A percentile compares a stretch with the other conserved stretches of the same genome.
These are phyloP conservation scores for Noccaea caerulescens DNA, from an alignment of 345 rosid genomes.

Conservation along the genomic window DNA sequence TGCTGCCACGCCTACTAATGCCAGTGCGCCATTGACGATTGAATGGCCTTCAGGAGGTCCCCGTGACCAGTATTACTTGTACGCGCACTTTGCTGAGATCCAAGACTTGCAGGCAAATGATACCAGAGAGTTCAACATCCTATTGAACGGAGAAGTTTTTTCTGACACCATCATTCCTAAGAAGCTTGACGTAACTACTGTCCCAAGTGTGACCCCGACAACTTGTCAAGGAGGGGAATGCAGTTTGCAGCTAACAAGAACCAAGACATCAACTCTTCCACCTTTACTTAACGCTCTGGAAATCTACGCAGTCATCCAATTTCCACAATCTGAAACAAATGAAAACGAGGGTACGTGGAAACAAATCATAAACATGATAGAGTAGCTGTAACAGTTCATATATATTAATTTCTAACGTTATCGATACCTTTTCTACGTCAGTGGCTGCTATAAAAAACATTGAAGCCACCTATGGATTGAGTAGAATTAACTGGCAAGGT, in stretches of 20 bases:
- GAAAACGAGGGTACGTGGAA: conserved; percentile 36
- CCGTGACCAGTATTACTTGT: background rate
- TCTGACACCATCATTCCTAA: background rate
- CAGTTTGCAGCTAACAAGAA: conserved; percentile 19
- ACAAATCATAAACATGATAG: background rate
- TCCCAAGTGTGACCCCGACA: background rate
- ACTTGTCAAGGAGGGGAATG: background rate
- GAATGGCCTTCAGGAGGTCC: background rate
- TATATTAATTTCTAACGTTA: background rate
- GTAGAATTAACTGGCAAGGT: conserved; percentile 21
- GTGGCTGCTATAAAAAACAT: conserved; percentile 21
- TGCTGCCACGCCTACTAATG: conserved; percentile 37
- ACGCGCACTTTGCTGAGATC: conserved; percentile 15
- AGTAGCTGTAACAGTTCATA: background rate
- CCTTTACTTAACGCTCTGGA: conserved; percentile 48
- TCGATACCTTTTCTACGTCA: background rate
- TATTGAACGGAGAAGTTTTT: background rate
- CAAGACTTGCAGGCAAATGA: background rate
- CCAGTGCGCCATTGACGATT: conserved; percentile 19
- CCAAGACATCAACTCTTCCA: conserved; percentile 36
- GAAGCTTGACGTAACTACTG: background rate
- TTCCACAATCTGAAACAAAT: conserved; percentile 34
- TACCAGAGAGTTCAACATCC: conserved; percentile 10
- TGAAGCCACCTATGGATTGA: background rate
- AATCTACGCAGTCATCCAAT: conserved; percentile 17